Evolutionary conservation across 179 eudicot species (phyloP).

Genomic region (Beta macrorhiza): DNA sequence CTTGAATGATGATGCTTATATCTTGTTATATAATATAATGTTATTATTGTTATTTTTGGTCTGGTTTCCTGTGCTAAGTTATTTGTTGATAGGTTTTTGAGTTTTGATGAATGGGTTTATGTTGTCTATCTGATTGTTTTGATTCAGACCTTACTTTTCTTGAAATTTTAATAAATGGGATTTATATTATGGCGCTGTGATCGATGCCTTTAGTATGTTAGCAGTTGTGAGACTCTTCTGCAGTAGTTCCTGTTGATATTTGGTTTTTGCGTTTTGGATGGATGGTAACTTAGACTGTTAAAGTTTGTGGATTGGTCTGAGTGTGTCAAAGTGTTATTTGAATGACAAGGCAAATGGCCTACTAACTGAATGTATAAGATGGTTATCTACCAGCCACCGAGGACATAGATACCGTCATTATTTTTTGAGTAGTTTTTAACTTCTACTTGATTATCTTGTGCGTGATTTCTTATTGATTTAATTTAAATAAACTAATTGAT

Average conservation of each 20-base stretch:
- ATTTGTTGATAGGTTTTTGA: too few relatives aligned
- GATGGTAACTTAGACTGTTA: neutral
- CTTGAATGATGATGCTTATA: neutral
- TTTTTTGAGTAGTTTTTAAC: neutral
- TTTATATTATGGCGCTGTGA: neutral
- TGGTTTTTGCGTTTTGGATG: neutral
- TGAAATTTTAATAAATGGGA: too few relatives aligned
- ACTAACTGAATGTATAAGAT: neutral
- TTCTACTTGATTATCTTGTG: neutral
- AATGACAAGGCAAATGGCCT: neutral
- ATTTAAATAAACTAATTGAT: neutral
- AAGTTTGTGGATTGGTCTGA: neutral
- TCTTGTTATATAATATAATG: neutral
- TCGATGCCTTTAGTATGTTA: neutral
- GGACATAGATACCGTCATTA: too few relatives aligned
- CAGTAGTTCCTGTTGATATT: neutral
- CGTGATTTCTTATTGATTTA: neutral
- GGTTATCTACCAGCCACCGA: too few relatives aligned
- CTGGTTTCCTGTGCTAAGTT: neutral
- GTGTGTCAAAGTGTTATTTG: neutral
- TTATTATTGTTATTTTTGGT: slow-evolving; percentile 1
- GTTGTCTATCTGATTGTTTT: neutral
- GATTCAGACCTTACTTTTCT: neutral
- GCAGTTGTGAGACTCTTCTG: neutral
- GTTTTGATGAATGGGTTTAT: neutral